These are phyloP conservation scores for Tricholoma terreum DNA, from an alignment of 768 basidiomycete species.

Conservation along the genomic window DNA sequence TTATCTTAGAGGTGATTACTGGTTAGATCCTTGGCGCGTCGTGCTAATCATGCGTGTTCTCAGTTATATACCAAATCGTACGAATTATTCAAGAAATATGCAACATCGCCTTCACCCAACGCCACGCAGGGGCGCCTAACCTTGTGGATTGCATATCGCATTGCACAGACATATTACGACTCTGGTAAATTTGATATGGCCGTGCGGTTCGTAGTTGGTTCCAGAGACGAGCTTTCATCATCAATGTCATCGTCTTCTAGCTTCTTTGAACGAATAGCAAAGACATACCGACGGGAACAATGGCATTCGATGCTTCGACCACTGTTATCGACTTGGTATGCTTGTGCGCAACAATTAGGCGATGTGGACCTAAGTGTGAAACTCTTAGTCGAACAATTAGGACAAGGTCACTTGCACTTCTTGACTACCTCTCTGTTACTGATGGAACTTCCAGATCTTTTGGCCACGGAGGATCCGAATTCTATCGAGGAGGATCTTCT, in stretches of 20 bases:
- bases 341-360: slow-evolving; percentile 74
- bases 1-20: slow-evolving; percentile 73
- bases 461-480: slow-evolving; percentile 44
- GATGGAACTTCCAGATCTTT: slow-evolving; percentile 24
- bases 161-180: slow-evolving; percentile 82
- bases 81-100: slow-evolving; percentile 84
- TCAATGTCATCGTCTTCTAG: slow-evolving; percentile 36
- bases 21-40: not conserved
- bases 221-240: not conserved
- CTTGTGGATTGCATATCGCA: slow-evolving; percentile 87
- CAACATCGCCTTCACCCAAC: slow-evolving; percentile 34
- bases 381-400: slow-evolving; percentile 81
- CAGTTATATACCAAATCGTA: slow-evolving; percentile 94
- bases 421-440: not conserved
- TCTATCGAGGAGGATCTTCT: slow-evolving; percentile 67
- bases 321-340: slow-evolving; percentile 76
- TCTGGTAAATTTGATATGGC: slow-evolving; percentile 86
- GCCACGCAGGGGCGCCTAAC: slow-evolving; percentile 76
- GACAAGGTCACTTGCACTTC: slow-evolving; percentile 51
- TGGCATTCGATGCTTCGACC: slow-evolving; percentile 77
- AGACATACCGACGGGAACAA: slow-evolving; percentile 80
- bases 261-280: slow-evolving; percentile 91
- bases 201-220: slow-evolving; percentile 57
- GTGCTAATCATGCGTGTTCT: slow-evolving; percentile 1
- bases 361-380: slow-evolving; percentile 74